Base-by-base conservation (phyloP, 768 basidiomycete species). In the Neoboletus subvelutipes region DNA sequence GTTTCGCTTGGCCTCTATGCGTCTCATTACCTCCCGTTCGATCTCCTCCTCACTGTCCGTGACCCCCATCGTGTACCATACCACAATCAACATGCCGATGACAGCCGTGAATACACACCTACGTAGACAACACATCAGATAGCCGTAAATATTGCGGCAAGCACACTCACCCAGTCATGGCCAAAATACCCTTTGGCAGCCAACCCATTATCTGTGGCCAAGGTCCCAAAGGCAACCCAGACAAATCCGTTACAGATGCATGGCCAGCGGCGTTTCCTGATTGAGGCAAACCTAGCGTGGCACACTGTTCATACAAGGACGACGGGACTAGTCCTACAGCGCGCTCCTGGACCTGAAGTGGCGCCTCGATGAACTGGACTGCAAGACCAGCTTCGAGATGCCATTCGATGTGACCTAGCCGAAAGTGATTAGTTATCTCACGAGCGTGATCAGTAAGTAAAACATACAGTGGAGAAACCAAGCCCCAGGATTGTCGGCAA, bases 401-500 rank as follows among this genome's bases (percentile, higher is more conserved):
- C 90, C 92, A 94, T 68, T 92, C 88, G 61, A 90, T 88, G 72
- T 91, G 89, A 68, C 87, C 87, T 89, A 56, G 24, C 15, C 45
- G 20, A 54, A 28, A 45, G 29, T 17, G 29, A 46, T 33, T 2
- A 55, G 34, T 11, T 5, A 24, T 45, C 37, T 18, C 41, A 26
- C 22, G 45, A 55, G 18, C 43, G 28, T 33, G 33, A 36, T 48
- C 45, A 15, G 33, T 39, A 64, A 15, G 33, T 39, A 64, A 48
- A 33, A 76, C 86, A 53, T 66, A 87, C 86, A 93, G 70, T 92
- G 90, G 69, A 93, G 82, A 60, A 93, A 71, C 90, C 92, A 95
- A 9, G 82, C 86, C 12, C 96, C 96, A 1, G 96, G 96, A 73
- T 98, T 98, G 70, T 98, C 91, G 1, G 92, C 92, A 46, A 87